Evolutionary conservation across 805 yeast genomes (phyloP), one percentile per base, ranked within the genome.

Genomic region (Wilhelminamyces savonicus): DNA sequence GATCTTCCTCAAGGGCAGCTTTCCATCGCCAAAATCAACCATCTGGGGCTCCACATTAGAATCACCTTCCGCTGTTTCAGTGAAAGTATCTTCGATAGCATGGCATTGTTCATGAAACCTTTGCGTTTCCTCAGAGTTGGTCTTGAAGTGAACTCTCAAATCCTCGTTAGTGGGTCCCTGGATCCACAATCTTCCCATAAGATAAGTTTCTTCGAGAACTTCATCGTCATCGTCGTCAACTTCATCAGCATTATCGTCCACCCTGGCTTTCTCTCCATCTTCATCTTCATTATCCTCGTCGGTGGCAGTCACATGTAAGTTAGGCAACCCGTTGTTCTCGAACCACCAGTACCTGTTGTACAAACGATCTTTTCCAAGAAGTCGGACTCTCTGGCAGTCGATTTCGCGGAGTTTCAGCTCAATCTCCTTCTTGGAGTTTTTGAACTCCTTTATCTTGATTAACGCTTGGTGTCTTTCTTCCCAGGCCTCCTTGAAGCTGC

Each of bases 271-370:
- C 11, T 47, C 59, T 0, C 59, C 66, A 1, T 62, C 63, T 2
- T 63, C 69, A 3, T 59, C 61, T 9, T 65, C 68, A 18, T 41
- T 46, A 1, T 62, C 74, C 3, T 54, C 73, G 0, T 50, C 70
- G 13, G 48, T 61, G 3, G 46, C 26, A 21, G 55, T 51, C 9
- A 61, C 62, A 29, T 61, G 65, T 22, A 67, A 45, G 6, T 66
- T 64, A 4, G 87, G 85, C 27, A 86, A 63, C 0, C 97, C 98
- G 47, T 82, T 81, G 39, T 69, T 68, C 47, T 90, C 97, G 49
- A 87, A 77, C 95, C 95, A 92, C 94, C 95, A 92, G 52, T 90
- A 92, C 40, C 88, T 66, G 59, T 92, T 92, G 52, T 66, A 87
- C 35, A 74, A 72, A 29, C 95, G 62, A 54, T 92, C 98, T 35